Evolutionary conservation across 2,329 filamentous ascomycete species (phyloP).

Genomic region (Sporothrix dimorphospora): DNA sequence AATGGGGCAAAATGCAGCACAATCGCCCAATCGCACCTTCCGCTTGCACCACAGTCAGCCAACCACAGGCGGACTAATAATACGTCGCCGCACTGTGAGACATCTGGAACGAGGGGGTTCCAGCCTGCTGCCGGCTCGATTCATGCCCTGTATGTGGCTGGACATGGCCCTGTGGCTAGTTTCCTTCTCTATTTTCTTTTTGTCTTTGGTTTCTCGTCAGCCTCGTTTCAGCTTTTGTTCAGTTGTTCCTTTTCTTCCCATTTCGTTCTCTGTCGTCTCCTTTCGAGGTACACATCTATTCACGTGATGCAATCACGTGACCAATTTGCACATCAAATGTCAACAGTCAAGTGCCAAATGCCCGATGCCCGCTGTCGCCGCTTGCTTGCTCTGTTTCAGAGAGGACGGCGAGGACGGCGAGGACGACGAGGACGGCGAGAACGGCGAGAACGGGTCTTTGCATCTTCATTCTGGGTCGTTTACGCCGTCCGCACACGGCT

Average conservation of each 20-base stretch:
- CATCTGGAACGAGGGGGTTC: not conserved
- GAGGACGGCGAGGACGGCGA: not conserved
- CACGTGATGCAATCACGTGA: not conserved
- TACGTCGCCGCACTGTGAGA: not conserved
- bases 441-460: too few species aligned
- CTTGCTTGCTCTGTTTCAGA: not conserved
- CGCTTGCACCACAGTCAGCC: conserved; percentile 4
- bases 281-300: too few species aligned
- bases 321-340: not conserved
- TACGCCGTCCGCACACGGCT: too few species aligned
- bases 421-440: too few species aligned
- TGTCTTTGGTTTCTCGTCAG: not conserved
- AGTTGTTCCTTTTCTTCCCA: not conserved
- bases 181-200: too few species aligned
- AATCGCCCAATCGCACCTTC: not conserved
- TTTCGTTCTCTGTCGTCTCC: too few species aligned
- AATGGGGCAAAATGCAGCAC: not conserved
- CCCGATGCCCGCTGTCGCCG: not conserved
- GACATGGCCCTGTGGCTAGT: too few species aligned
- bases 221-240: not conserved
- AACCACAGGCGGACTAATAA: conserved; percentile 22
- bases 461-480: too few species aligned
- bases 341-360: not conserved
- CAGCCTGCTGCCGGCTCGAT: not conserved
- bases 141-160: too few species aligned